Conservation (phyloP, 2,329 filamentous ascomycete species). For the Penicillium sclerotiorum region DNA sequence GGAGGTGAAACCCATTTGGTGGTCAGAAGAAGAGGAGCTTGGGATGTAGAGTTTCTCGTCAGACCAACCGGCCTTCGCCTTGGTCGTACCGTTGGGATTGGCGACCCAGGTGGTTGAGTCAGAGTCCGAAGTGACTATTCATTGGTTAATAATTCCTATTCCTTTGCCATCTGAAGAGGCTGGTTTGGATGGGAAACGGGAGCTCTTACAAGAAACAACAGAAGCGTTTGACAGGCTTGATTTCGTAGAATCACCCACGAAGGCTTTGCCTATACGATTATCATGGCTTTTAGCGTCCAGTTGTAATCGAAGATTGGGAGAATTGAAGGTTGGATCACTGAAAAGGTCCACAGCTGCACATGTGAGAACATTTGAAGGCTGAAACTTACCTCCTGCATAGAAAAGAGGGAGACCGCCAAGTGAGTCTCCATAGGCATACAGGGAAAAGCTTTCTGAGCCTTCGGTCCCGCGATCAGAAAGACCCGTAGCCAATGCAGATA, state of each 20-base stretch:
- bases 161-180: background rate
- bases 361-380: too few relatives aligned
- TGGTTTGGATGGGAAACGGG: background rate
- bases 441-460: slow-evolving; percentile 1
- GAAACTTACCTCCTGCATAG: slow-evolving; percentile 5
- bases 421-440: slow-evolving; percentile 13
- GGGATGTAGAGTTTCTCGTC: slow-evolving; percentile 9
- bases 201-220: slow-evolving; percentile 3
- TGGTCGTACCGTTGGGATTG: slow-evolving; percentile 5
- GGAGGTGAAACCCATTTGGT: slow-evolving; percentile 9
- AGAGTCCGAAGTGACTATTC: background rate
- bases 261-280: slow-evolving; percentile 5
- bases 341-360: too few relatives aligned
- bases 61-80: slow-evolving; percentile 3
- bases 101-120: slow-evolving; percentile 2
- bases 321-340: too few relatives aligned
- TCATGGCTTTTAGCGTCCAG: background rate
- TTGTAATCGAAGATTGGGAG: too few relatives aligned
- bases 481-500: background rate
- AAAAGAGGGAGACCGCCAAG: slow-evolving; percentile 10
- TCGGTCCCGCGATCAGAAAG: slow-evolving; percentile 2
- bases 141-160: background rate
- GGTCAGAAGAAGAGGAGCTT: slow-evolving; percentile 8
- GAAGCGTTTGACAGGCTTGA: slow-evolving; percentile 5
- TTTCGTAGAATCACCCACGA: slow-evolving; percentile 7